Base-by-base conservation (phyloP, 495 filamentous ascomycete genomes). In the Penicillium egyptiacum region DNA sequence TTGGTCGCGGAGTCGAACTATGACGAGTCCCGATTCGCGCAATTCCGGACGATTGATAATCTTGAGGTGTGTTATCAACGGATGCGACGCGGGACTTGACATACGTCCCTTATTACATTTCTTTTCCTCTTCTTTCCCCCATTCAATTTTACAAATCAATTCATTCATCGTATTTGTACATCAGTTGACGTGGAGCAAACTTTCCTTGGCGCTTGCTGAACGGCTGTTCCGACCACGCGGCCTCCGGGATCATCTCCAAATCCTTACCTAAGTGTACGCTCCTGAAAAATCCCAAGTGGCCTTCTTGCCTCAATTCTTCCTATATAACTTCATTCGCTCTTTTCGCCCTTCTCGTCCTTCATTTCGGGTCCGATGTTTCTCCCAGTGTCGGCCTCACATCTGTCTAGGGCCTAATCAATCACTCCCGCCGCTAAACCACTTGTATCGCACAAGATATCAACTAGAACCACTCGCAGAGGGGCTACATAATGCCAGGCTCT, bases 401-500 rank as follows among this genome's bases (percentile, higher is more conserved):
- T 45, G 26, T 30, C 46, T 44, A 56, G 11, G 53, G 37, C 50
- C 49, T 50, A 46, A 57, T 31, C 54, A n/a, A 55, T 30, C n/a
- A n/a, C 3, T n/a, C 20, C 12, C 35, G 59, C 39, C 47, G 49
- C 41, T 62, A 59, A 17, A 37, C 28, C 46, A 30, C 39, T 50
- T 60, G 25, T 31, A 50, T 47, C 56, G 40, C 47, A 42, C 57
- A 40, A 35, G 23, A 52, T 31, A 51, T 30, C 26, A 23, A 37
- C 17, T 33, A 25, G 41, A 33, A 39, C 5, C 9, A 19, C n/a
- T 46, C 22, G 19, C 31, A 44, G 19, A 17, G 37, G 12, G 39
- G n/a, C 26, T 26, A 55, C 57, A 53, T 50, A 35, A 75, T 77
- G 69, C 44, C 61, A 33, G 57, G 55, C 35, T 68, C 70, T 33